Percentiles rank a stretch among this genome's conserved stretches.
These are phyloP conservation scores for Aotearoamyces nothofagi DNA, from an alignment of 2,329 filamentous ascomycete species.

Conservation along the genomic window DNA sequence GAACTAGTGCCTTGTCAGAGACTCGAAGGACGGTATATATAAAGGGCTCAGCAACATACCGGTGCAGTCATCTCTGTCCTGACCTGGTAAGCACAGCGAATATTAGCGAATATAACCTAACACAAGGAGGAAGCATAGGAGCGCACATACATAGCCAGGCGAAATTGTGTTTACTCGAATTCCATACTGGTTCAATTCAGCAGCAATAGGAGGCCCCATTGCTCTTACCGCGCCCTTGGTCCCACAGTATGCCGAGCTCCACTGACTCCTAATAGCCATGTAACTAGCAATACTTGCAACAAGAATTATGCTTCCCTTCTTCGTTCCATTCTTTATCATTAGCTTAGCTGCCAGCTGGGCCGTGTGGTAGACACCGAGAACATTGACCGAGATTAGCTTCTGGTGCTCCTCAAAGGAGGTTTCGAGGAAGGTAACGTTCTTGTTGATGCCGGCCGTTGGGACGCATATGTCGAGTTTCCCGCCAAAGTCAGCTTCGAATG, in stretches of 20 bases:
- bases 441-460: constrained; percentile 29
- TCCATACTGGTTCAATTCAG: constrained; percentile 26
- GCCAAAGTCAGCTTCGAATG: constrained; percentile 18
- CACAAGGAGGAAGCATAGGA: no score
- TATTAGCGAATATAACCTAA: no score
- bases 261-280: constrained; percentile 32
- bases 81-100: no score
- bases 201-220: constrained; percentile 31
- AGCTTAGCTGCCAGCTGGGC: constrained; percentile 21
- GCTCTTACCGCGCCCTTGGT: constrained; percentile 30
- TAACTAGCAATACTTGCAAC: constrained; percentile 36
- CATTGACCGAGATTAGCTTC: constrained; percentile 28
- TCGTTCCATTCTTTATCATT: constrained; percentile 28
- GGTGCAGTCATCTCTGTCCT: constrained; percentile 12
- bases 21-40: no score
- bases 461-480: constrained; percentile 26
- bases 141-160: constrained; percentile 21
- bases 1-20: no score
- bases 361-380: constrained; percentile 28
- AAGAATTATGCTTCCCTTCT: constrained; percentile 34
- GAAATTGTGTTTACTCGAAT: constrained; percentile 24
- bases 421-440: constrained; percentile 27
- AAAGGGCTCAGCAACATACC: no score
- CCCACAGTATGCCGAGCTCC: constrained; percentile 30
- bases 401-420: constrained; percentile 26